Percentiles rank a stretch among this genome's conserved stretches.
Conservation (phyloP, 2,329 filamentous ascomycete genomes). For the Aspergillus nomiae region DNA sequence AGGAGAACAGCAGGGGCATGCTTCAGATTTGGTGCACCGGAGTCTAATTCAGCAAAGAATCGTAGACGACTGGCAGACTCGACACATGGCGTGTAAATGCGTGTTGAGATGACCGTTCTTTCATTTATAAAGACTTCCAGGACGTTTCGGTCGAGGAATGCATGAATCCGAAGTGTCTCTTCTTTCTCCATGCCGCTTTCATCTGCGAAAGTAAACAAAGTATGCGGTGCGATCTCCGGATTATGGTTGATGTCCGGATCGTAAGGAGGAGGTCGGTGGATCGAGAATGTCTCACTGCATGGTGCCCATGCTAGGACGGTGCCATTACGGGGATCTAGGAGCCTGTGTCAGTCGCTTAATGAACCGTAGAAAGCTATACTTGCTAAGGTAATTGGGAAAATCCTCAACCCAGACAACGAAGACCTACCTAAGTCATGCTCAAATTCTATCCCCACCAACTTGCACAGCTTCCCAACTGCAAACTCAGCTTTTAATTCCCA, state of each 20-base stretch:
- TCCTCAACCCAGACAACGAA: not conserved
- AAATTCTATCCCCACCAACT: not conserved
- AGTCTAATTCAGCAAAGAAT: not conserved
- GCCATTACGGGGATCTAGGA: not conserved
- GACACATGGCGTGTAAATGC: constrained; percentile 32
- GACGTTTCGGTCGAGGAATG: constrained; percentile 46
- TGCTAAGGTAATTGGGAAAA: not conserved
- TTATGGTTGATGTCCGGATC: constrained; percentile 40
- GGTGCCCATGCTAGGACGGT: not conserved
- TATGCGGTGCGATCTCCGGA: constrained; percentile 46
- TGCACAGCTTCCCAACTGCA: not conserved
- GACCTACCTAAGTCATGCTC: not conserved
- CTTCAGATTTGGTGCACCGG: not conserved
- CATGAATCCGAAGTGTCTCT: constrained; percentile 44
- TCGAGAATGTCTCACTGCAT: not conserved
- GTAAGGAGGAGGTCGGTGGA: constrained; percentile 24
- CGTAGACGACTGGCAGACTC: constrained; percentile 9
- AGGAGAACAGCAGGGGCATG: not conserved
- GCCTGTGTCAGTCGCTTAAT: not conserved
- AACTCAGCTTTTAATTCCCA: not conserved
- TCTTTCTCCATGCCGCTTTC: constrained; percentile 21
- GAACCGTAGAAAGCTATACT: not conserved
- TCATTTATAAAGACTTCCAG: constrained; percentile 52
- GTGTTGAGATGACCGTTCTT: constrained; percentile 45
- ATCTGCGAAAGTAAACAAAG: constrained; percentile 44